A percentile compares a stretch with the other conserved stretches of the same genome.
phyloP scores from a whole-genome alignment of 1,284 basidiomycete genomes.

The Ustilago tritici region DNA sequence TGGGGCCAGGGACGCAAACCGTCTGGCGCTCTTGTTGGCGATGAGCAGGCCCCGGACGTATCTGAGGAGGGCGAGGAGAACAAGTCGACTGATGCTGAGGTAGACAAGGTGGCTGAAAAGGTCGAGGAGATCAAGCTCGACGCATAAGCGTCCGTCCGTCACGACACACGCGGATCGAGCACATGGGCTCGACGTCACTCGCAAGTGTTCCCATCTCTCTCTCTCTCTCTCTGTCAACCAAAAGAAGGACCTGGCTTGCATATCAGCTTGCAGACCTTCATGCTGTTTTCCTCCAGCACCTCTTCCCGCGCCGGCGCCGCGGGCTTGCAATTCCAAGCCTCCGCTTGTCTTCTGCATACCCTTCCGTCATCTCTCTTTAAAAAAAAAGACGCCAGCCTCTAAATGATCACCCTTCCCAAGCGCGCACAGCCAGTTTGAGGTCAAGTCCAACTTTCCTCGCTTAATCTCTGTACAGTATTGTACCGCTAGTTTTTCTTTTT shows the following conservation, averaged over 20 bases:
- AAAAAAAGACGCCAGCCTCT: constrained; percentile 11
- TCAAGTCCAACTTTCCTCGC: constrained; percentile 15
- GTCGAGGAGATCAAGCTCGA: constrained; percentile 46
- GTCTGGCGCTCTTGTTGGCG: constrained; percentile 53
- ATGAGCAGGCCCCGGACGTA: constrained; percentile 20
- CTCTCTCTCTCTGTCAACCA: constrained; percentile 2
- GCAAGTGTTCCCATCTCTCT: background rate
- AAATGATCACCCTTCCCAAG: background rate
- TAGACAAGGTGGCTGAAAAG: constrained; percentile 47
- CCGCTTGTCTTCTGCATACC: constrained; percentile 33
- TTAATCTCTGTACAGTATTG: constrained; percentile 39
- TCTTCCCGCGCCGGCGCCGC: constrained; percentile 7
- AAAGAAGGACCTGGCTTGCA: constrained; percentile 28
- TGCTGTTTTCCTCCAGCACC: constrained; percentile 16
- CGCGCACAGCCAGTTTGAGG: constrained; percentile 19
- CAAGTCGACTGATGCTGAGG: constrained; percentile 29
- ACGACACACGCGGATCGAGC: background rate
- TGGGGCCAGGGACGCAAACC: constrained; percentile 64
- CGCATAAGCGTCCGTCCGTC: constrained; percentile 16
- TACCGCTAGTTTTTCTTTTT: constrained; percentile 23
- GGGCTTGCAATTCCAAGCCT: background rate
- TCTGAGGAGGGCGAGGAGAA: constrained; percentile 11
- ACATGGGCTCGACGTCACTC: constrained; percentile 1
- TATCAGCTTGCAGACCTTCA: constrained; percentile 21
- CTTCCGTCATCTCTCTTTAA: constrained; percentile 11